These are phyloP conservation scores for Lichina pygmaea DNA, from an alignment of 495 filamentous ascomycete genomes.

Conservation along the genomic window DNA sequence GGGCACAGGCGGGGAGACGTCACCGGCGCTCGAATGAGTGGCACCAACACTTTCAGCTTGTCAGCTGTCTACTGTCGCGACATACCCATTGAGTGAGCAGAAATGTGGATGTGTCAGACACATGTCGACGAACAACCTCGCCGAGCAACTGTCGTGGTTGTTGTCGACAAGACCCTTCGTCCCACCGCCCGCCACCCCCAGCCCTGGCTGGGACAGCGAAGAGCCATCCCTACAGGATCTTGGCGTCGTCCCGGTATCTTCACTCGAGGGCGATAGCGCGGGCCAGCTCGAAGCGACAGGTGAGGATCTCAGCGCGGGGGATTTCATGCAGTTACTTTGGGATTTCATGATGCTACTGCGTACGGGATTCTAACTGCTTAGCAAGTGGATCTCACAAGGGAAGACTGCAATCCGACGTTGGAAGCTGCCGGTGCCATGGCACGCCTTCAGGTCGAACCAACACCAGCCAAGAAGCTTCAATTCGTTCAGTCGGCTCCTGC, in stretches of 20 bases:
- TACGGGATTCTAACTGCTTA: background rate
- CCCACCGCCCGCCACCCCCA: slow-evolving; percentile 7
- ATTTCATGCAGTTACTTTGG: background rate
- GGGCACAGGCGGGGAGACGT: too few relatives aligned
- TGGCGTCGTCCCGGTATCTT: background rate
- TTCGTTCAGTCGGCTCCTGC: slow-evolving; percentile 12
- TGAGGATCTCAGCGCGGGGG: background rate
- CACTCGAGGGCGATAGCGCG: background rate
- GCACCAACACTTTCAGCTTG: too few relatives aligned
- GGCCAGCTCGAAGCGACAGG: background rate
- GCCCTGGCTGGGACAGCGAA: slow-evolving; percentile 2
- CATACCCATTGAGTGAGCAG: too few relatives aligned
- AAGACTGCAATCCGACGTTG: slow-evolving; percentile 5
- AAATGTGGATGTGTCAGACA: slow-evolving; percentile 7
- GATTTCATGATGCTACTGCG: background rate
- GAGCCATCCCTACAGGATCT: background rate
- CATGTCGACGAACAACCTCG: slow-evolving; percentile 41
- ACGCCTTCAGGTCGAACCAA: slow-evolving; percentile 22
- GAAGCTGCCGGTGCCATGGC: slow-evolving; percentile 22
- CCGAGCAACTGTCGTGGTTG: slow-evolving; percentile 31
- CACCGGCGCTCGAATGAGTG: too few relatives aligned
- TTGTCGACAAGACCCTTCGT: slow-evolving; percentile 18
- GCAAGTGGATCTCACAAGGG: background rate
- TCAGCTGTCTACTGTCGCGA: too few relatives aligned
- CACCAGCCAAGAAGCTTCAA: slow-evolving; percentile 23